Base-by-base conservation (phyloP, 371 early-diverging fungal genomes). In the Mucor irregularis region DNA sequence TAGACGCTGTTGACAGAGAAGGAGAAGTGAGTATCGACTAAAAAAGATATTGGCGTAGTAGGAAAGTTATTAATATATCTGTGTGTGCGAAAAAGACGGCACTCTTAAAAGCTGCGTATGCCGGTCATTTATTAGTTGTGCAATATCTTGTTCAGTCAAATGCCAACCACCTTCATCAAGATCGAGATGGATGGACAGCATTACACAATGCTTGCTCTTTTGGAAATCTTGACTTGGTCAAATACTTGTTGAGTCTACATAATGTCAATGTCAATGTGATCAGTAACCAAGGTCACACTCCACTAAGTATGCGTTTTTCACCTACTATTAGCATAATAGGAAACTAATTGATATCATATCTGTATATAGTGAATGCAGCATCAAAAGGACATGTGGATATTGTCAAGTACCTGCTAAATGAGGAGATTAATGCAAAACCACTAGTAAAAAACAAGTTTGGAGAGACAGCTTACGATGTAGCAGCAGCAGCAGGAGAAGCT, bases 111-210 rank as follows among this genome's bases (percentile, higher is more conserved):
- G 90, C 90, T 1, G 82, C 87, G n/a, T 84, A 81, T 50, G 53
- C 71, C 42, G 90, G 89, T 2, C 81, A 82, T 58, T 46, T 64
- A 5, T 54, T 66, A 3, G 77, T 88, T 22, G 83, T 87, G 4
- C 61, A 63, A 22, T 76, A 74, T 47, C 68, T 92, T 26, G 37
- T 91, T 10, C 26, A 45, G 14, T 66, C 72, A 17, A 65, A 71
- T 5, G 89, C 90, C 1, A 65, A 87, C 45, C 74, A 80, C 29
- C 40, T 71, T 19, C 76, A 80, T 29, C 44, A 66, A 17, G 91
- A 90, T 56, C 64, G 66, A 35, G 89, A 90, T 50, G 90, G 91
- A 0, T 92, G 90, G 90, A 83, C 88, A 9, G 80, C 88, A 1
- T 73, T 92, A n/a, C 92, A 90, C 65, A 89, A 87, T 61, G 85